Conservation (phyloP, 176 grass and related monocot species). For the Pharus latifolius region DNA sequence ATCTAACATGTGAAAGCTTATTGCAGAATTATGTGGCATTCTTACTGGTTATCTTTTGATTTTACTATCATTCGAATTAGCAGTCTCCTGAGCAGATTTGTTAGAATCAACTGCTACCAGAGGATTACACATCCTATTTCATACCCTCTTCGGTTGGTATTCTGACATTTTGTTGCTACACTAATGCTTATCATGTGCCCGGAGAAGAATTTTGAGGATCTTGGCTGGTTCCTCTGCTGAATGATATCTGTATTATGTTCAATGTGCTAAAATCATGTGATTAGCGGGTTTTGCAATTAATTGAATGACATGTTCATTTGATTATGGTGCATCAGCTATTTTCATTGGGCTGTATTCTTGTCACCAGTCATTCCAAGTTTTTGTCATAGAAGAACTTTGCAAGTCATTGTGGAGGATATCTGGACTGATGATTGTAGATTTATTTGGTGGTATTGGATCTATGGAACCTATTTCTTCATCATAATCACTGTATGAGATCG, state of each 20-base stretch:
- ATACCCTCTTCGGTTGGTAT: conserved; percentile 38
- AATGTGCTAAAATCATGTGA: conserved; percentile 10
- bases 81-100: conserved; percentile 36
- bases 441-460: conserved; percentile 35
- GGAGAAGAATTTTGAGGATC: conserved; percentile 26
- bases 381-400: conserved; percentile 15
- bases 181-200: conserved; percentile 35
- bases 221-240: conserved; percentile 27
- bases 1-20: conserved; percentile 69
- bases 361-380: conserved; percentile 28
- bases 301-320: conserved; percentile 18
- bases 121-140: conserved; percentile 21
- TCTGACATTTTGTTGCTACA: conserved; percentile 10
- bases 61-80: conserved; percentile 44
- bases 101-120: conserved; percentile 41
- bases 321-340: conserved; percentile 42
- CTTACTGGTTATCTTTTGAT: conserved; percentile 68
- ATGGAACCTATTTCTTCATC: conserved; percentile 33
- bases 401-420: conserved; percentile 34
- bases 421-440: conserved; percentile 31
- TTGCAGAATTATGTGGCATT: conserved; percentile 76
- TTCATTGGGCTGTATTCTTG: conserved; percentile 26
- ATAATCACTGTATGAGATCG: conserved; percentile 31
- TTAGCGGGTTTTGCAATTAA: conserved; percentile 42
- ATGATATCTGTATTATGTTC: conserved; percentile 8